These are phyloP conservation scores for Boletus rubropictus DNA, from an alignment of 768 basidiomycete genomes.

Conservation along the genomic window DNA sequence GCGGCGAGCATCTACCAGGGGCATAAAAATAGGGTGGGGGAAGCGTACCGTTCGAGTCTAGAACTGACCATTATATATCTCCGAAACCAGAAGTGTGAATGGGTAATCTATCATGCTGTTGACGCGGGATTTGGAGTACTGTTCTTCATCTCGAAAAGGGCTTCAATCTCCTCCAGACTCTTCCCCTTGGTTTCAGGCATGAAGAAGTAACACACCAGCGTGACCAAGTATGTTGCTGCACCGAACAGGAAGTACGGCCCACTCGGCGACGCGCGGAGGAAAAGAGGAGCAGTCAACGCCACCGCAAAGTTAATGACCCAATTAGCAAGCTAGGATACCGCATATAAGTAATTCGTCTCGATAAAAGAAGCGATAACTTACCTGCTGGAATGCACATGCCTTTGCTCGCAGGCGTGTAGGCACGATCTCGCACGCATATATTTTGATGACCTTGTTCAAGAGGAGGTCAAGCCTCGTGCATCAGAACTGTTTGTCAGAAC, in stretches of 20 bases:
- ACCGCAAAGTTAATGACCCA: constrained; percentile 38
- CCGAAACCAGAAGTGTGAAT: neutral
- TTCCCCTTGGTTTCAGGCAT: constrained; percentile 43
- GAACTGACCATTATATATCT: neutral
- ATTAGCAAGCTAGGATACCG: constrained; percentile 17
- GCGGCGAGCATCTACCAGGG: neutral
- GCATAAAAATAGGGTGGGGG: too few relatives aligned
- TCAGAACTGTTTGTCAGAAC: neutral
- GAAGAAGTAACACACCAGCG: constrained; percentile 34
- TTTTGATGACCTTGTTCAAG: constrained; percentile 28
- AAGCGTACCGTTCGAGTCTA: neutral
- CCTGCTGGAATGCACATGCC: constrained; percentile 41
- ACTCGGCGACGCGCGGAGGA: constrained; percentile 39
- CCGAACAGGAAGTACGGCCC: constrained; percentile 47
- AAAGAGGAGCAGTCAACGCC: constrained; percentile 43
- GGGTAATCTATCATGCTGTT: neutral
- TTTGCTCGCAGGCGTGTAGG: constrained; percentile 43
- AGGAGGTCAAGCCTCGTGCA: neutral
- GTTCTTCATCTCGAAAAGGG: constrained; percentile 29
- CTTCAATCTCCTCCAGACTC: constrained; percentile 39
- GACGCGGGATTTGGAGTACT: neutral
- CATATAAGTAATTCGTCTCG: constrained; percentile 2
- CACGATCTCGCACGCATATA: constrained; percentile 43
- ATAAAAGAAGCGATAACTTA: constrained; percentile 15
- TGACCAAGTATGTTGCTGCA: constrained; percentile 32